phyloP scores from a whole-genome alignment of 306 rosid genomes.

The Trifolium repens region DNA sequence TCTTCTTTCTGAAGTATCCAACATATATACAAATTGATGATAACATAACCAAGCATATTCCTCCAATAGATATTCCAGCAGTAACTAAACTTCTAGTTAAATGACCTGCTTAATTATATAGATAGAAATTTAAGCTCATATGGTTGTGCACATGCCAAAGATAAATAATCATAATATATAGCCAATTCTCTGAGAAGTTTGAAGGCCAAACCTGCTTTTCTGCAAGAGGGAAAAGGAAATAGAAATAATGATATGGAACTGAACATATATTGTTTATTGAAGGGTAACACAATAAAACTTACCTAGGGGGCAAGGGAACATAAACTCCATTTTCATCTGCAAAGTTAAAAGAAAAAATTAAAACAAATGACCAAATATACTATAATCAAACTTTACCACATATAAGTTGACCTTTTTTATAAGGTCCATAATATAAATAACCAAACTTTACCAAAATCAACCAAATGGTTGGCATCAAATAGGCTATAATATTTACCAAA shows the following conservation, averaged over 20 bases:
- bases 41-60: slow-evolving; percentile 35
- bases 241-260: background rate
- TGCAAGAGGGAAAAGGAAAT: slow-evolving; percentile 51
- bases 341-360: background rate
- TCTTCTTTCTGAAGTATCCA: background rate
- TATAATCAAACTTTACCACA: background rate
- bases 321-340: slow-evolving; percentile 47
- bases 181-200: slow-evolving; percentile 17
- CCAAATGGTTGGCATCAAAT: too few relatives aligned
- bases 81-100: background rate
- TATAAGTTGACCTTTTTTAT: too few relatives aligned
- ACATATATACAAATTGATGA: background rate
- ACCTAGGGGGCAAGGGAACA: slow-evolving; percentile 52
- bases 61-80: background rate
- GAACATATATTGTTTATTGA: too few relatives aligned
- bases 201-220: slow-evolving; percentile 54
- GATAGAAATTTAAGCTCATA: background rate
- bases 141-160: slow-evolving; percentile 7
- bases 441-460: too few relatives aligned
- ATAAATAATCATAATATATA: slow-evolving; percentile 23
- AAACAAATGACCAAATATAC: background rate
- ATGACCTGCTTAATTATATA: slow-evolving; percentile 48
- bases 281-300: slow-evolving; percentile 43
- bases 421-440: too few relatives aligned
- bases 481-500: too few relatives aligned